phyloP scores from a whole-genome alignment of 2,329 filamentous ascomycete species.

The Orbilia ellipsospora region DNA sequence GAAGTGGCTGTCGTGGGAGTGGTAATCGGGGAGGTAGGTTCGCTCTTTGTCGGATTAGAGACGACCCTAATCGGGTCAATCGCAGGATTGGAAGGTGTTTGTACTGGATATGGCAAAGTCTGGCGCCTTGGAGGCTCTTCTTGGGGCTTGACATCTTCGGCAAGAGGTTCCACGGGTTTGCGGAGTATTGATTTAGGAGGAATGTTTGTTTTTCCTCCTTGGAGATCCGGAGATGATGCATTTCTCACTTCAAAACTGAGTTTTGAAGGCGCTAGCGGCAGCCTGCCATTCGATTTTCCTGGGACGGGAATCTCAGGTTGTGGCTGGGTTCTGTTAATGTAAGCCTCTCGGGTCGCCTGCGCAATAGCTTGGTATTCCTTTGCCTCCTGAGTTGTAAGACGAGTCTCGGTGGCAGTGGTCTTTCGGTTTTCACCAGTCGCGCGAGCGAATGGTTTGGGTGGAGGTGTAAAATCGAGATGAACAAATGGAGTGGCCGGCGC shows the following conservation, averaged over 20 bases:
- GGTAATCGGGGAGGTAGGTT: conserved; percentile 25
- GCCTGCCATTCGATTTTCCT: conserved; percentile 24
- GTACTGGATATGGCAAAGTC: conserved; percentile 7
- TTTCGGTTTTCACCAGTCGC: conserved; percentile 28
- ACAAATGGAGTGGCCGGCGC: conserved; percentile 35
- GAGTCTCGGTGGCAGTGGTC: conserved; percentile 26
- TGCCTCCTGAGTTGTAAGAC: conserved; percentile 52
- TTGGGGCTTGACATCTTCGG: conserved; percentile 23
- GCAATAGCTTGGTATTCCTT: conserved; percentile 55
- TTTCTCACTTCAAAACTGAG: conserved; percentile 46
- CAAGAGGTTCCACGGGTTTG: conserved; percentile 31
- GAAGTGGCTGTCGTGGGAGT: conserved; percentile 7
- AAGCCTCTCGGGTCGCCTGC: conserved; percentile 47
- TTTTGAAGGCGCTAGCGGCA: conserved; percentile 43
- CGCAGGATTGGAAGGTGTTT: conserved; percentile 4
- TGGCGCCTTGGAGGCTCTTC: conserved; percentile 22
- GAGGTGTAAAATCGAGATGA: conserved; percentile 48
- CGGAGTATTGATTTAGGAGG: conserved; percentile 52
- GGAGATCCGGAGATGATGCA: conserved; percentile 36
- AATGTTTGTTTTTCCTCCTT: conserved; percentile 20
- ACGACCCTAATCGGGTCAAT: conserved; percentile 25
- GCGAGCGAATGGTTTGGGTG: conserved; percentile 50
- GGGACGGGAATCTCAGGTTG: conserved; percentile 27
- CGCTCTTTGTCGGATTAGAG: conserved; percentile 26
- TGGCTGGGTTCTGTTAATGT: conserved; percentile 35